Conservation (phyloP, 768 basidiomycete genomes). For the Neoboletus brunneissimus region DNA sequence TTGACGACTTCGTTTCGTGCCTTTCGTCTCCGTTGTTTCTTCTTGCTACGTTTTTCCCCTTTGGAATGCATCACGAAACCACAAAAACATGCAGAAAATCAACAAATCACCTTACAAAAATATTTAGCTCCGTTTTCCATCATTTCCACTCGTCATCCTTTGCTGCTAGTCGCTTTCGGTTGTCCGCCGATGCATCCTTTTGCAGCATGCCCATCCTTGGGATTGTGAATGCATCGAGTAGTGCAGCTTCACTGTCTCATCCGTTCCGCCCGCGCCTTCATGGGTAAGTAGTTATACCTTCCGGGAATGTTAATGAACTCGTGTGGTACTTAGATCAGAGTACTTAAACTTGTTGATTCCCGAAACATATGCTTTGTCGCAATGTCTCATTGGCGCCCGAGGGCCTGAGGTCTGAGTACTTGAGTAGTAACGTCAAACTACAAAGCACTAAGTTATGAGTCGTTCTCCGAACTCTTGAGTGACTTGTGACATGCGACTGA, state of each 20-base stretch:
- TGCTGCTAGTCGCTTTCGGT: conserved; percentile 17
- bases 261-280: conserved; percentile 21
- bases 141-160: conserved; percentile 27
- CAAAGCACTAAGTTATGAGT: no score
- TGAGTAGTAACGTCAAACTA: no score
- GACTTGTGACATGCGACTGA: background rate
- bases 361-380: background rate
- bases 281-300: conserved; percentile 47
- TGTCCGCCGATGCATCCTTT: conserved; percentile 4
- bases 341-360: conserved; percentile 13
- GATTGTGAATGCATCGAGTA: conserved; percentile 26
- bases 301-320: conserved; percentile 6
- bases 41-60: conserved; percentile 38
- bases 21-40: conserved; percentile 35
- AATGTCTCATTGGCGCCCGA: background rate
- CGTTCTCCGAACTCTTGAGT: background rate
- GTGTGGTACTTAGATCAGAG: conserved; percentile 20
- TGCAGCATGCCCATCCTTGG: conserved; percentile 1
- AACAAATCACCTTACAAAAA: conserved; percentile 47
- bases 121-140: conserved; percentile 37
- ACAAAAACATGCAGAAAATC: conserved; percentile 39
- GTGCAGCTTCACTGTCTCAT: conserved; percentile 23
- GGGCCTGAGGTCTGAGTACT: background rate
- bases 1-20: conserved; percentile 37
- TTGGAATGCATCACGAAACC: conserved; percentile 31